Conservation (phyloP, 1,284 basidiomycete genomes). For the Coriolopsis trogii region DNA sequence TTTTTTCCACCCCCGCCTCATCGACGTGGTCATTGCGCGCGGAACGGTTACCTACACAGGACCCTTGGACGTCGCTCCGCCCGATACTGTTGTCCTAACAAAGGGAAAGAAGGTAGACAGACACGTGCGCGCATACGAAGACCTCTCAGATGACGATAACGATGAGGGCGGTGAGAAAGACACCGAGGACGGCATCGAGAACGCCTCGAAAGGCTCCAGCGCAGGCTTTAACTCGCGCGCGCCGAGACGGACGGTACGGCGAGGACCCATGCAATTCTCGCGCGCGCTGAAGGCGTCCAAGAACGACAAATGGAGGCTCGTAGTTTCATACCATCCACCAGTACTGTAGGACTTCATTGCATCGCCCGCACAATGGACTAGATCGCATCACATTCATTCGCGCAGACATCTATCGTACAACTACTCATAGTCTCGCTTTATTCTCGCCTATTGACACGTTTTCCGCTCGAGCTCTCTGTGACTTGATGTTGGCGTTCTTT, state of each 20-base stretch:
- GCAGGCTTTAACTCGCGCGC: neutral
- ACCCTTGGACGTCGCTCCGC: neutral
- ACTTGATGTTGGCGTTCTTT: neutral
- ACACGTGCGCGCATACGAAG: neutral
- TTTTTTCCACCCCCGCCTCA: constrained; percentile 27
- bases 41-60: constrained; percentile 17
- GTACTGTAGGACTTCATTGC: too few species aligned
- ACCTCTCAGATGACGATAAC: neutral
- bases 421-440: too few species aligned
- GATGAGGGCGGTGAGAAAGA: neutral
- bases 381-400: too few species aligned
- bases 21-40: constrained; percentile 23
- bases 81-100: constrained; percentile 3
- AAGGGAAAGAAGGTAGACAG: neutral
- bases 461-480: too few species aligned
- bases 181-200: neutral
- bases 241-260: neutral
- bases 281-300: constrained; percentile 9
- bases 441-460: too few species aligned
- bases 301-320: constrained; percentile 11
- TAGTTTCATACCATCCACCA: constrained; percentile 13
- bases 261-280: neutral
- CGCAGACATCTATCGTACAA: too few species aligned
- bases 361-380: too few species aligned
- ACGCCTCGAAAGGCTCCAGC: neutral